Conservation (phyloP, 2,329 filamentous ascomycete species). For the Spiromastix sp. region DNA sequence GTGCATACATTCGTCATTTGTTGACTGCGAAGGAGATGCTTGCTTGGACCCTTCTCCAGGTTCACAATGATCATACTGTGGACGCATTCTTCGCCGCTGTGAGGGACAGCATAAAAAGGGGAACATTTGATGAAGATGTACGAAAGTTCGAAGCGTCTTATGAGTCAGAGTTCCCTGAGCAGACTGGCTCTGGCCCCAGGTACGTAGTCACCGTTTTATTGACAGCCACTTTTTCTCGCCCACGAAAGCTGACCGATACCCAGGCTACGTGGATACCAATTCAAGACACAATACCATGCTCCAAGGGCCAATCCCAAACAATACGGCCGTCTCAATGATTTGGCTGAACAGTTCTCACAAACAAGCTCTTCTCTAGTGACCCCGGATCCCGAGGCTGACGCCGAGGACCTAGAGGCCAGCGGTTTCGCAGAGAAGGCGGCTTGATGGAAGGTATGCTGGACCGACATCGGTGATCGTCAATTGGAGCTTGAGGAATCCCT, state of each 20-base stretch:
- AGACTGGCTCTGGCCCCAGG: conserved; percentile 67
- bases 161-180: conserved; percentile 58
- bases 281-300: conserved; percentile 56
- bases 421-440: conserved; percentile 43
- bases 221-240: background rate
- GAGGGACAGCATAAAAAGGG: conserved; percentile 50
- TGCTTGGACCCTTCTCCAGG: conserved; percentile 82
- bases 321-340: conserved; percentile 51
- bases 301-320: conserved; percentile 56
- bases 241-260: background rate
- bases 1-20: conserved; percentile 79
- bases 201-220: conserved; percentile 19
- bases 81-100: conserved; percentile 63
- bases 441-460: conserved; percentile 1
- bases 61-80: conserved; percentile 76
- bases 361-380: conserved; percentile 41
- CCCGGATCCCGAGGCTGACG: conserved; percentile 38
- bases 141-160: conserved; percentile 57
- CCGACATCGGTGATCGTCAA: no score
- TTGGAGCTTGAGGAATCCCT: no score
- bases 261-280: conserved; percentile 69
- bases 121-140: conserved; percentile 45
- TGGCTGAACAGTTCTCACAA: conserved; percentile 37
- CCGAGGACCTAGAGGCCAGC: conserved; percentile 43
- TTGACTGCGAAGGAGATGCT: conserved; percentile 92